Conservation (phyloP, 805 yeast species). For the Kazachstania viticola region DNA sequence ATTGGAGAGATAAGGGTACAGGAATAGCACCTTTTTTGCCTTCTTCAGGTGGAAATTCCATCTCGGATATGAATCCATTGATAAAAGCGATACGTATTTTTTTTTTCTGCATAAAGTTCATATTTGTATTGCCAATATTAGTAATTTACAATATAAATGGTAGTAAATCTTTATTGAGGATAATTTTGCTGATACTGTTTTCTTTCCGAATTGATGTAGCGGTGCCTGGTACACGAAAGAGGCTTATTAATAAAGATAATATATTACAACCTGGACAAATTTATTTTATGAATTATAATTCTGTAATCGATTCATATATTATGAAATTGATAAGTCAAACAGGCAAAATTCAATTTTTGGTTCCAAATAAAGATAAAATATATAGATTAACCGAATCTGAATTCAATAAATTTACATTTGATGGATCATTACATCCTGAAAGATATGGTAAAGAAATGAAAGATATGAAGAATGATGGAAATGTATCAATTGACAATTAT, state of each 20-base stretch:
- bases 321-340: conserved; percentile 22
- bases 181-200: conserved; percentile 23
- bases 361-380: conserved; percentile 9
- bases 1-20: conserved; percentile 81
- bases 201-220: conserved; percentile 26
- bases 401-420: conserved; percentile 13
- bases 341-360: conserved; percentile 8
- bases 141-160: conserved; percentile 4
- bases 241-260: conserved; percentile 13
- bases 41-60: conserved; percentile 5
- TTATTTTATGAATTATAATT: conserved; percentile 37
- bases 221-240: conserved; percentile 35
- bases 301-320: conserved; percentile 37
- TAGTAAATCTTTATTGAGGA: conserved; percentile 7
- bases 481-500: conserved; percentile 31
- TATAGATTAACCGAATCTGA: conserved; percentile 9
- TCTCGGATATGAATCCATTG: not conserved
- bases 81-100: not conserved
- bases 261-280: conserved; percentile 24
- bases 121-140: conserved; percentile 13
- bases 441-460: conserved; percentile 7
- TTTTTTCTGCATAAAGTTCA: conserved; percentile 3
- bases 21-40: conserved; percentile 91
- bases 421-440: conserved; percentile 14
- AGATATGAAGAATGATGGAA: conserved; percentile 8